Evolutionary conservation across 352 stramenopile species (phyloP), one percentile per base, ranked within the genome.

Genomic region (Peronospora farinosa): DNA sequence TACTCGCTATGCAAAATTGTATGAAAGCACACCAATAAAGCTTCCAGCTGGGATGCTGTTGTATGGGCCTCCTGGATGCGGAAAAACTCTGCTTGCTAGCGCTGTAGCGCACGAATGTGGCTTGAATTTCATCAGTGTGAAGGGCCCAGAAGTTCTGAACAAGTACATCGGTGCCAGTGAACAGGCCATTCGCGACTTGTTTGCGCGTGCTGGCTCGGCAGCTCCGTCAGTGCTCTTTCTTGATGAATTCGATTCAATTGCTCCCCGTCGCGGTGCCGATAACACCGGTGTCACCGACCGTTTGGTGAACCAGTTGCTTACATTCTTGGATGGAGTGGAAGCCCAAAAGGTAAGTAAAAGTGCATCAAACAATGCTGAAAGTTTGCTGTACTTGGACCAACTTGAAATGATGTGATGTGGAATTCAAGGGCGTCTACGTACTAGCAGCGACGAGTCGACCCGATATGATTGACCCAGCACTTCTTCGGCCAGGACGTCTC

Each of bases 291-390:
- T 98, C 27, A 98, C 94, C 0, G 95, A 98, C 61, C 77, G 96
- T 16, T 88, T 99, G 21, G 95, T 99, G 39, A 98, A 98, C 60
- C 96, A 99, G 52, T 70, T 99, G 40, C 81, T 98, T 0, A 99
- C 96, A 0, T 97, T 98, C 58, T 63, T 99, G 39, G 96, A 98
- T 72, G 95, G 96, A 33, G 94, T 98, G 10, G 96, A 98, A 69
- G 73, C 67, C 0, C 60, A 84, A 49, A 86, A 86, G 68, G 87
- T 90, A 47, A 36, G 43, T 1, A n/a, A 19, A n/a, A 2, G 5
- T 23, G 11, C 19, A 13, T 42, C 32, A 40, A 31, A 16, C 16
- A 43, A 3, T 41, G 21, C 21, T 47, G 21, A n/a, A 16, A 33
- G 28, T n/a, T 6, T 37, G 1, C 1, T 35, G 31, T n/a, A 37